Base-by-base conservation (phyloP, 176 grass and related monocot genomes). In the Triticum aestivum region DNA sequence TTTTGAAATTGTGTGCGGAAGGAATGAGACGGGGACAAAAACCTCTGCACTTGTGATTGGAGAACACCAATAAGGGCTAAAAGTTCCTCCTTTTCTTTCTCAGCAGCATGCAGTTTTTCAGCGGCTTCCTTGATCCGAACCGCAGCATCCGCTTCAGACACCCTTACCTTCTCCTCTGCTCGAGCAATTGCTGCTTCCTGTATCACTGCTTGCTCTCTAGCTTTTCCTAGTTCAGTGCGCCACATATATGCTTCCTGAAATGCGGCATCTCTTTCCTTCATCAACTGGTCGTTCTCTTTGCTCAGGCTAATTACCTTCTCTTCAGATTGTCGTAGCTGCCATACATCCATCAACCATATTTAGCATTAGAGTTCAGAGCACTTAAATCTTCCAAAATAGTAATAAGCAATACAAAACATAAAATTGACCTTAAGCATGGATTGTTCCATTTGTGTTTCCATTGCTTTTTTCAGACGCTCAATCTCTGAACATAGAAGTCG, bases 181-280 rank as follows among this genome's bases (percentile, higher is more conserved):
- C 88, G 89, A 24, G 92, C 66, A 86, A 99, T 90, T 80, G 89
- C 87, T 86, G 94, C 97, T 93, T 99, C 92, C 62, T 96, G 86
- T 85, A 99, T 90, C 70, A 94, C 92, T 27, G 90, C 90, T 78
- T 90, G 97, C 82, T 96, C 97, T 86, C 90, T 92, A 81, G 97
- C 97, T 80, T 99, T 99, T 63, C 90, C 97, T 86, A 99, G 92
- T 90, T 99, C 94, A 84, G 91, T 90, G 24, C 94, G 92, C 97
- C 94, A 99, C 88, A 96, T 67, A 56, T 94, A 92, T 70, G 97
- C 86, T 74, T 99, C 97, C 81, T 90, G 92, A 80, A 96, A 54
- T 75, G 92, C 94, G 42, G 92, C 82, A 27, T 99, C 92, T 61
- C 92, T 95, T 88, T 96, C 92, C 83, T 94, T 99, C 77, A 91